Base-by-base conservation (phyloP, 352 stramenopile genomes). In the Phytophthora meadii region DNA sequence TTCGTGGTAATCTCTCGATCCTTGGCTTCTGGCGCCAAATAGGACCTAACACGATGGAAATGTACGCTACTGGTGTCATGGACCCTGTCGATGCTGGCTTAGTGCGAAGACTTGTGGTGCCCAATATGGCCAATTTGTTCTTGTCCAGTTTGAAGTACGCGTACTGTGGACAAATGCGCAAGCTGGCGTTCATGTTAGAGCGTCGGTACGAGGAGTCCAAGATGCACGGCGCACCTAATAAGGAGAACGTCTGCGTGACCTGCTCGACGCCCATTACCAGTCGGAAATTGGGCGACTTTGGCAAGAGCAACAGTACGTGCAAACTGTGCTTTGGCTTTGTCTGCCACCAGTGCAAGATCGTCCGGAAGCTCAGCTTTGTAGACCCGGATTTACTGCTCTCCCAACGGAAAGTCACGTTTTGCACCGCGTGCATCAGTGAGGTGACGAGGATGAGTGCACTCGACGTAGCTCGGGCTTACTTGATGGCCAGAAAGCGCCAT, bases 371-470 rank as follows among this genome's bases (percentile, higher is more conserved):
- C 42, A 76, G 63, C 53, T 79, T 82, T 12, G 61, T 82, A 14
- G 53, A 72, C 19, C 65, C 65, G 7, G 65, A 72, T 52, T 10
- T 72, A 8, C 32, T 72, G 40, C 41, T 72, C 15, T 65, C 65
- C 5, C 69, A 77, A 37, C 69, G 64, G 9, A 74, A 73, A 47
- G 69, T 77, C 22, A 74, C 69, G 1, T 74, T 77, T 30, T 77
- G 69, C 11, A 62, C 65, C 32, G 44, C 54, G 10, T 77, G 68
- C 27, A 60, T 74, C 15, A 74, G 41, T 28, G 58, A 65, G 2
- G 61, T 75, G 3, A 65, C 68, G 11, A 59, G 62, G 9, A 47
- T 62, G 10, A 72, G 62, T 30, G 46, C 65, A 2, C 37, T 66
- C 17, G 57, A 54, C 4, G 63, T 76, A 14, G 53, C 73, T 22